These are phyloP conservation scores for Globisporangium spiculum DNA, from an alignment of 352 stramenopile genomes.

Conservation along the genomic window DNA sequence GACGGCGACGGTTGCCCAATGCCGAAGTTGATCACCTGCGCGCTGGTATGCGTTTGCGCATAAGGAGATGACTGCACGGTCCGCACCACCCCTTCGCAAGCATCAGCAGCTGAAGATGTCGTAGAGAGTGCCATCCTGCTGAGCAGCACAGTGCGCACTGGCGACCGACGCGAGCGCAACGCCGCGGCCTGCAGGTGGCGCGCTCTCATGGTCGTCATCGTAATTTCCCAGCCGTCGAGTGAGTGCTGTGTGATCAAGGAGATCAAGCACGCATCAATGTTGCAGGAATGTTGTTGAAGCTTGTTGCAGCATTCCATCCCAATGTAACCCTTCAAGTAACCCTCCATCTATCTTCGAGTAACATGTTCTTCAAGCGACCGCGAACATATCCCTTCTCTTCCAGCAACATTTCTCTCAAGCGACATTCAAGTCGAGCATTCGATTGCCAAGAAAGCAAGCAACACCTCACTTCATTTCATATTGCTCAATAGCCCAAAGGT, in stretches of 20 bases:
- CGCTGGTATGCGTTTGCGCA: constrained; percentile 59
- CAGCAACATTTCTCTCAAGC: not conserved
- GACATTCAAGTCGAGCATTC: not conserved
- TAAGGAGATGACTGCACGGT: constrained; percentile 65
- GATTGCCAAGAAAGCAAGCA: not conserved
- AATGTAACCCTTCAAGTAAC: not conserved
- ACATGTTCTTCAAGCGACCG: not conserved
- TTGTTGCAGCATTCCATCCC: not conserved
- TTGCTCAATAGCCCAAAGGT: not conserved
- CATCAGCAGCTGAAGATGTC: not conserved
- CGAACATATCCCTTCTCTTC: not conserved
- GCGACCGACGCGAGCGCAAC: not conserved
- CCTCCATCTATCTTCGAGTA: not conserved
- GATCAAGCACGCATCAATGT: not conserved
- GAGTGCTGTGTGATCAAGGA: not conserved
- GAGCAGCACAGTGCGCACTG: not conserved
- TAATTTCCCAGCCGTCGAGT: not conserved
- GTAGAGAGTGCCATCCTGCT: not conserved
- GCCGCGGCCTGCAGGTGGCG: not conserved
- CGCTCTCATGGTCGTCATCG: not conserved
- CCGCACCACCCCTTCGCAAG: constrained; percentile 9
- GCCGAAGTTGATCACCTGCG: constrained; percentile 78
- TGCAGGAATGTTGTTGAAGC: not conserved
- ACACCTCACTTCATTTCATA: not conserved
- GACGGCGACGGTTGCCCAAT: constrained; percentile 77